These are phyloP conservation scores for Perkinsus olseni DNA, from an alignment of 169 alveolate genomes.

Conservation along the genomic window DNA sequence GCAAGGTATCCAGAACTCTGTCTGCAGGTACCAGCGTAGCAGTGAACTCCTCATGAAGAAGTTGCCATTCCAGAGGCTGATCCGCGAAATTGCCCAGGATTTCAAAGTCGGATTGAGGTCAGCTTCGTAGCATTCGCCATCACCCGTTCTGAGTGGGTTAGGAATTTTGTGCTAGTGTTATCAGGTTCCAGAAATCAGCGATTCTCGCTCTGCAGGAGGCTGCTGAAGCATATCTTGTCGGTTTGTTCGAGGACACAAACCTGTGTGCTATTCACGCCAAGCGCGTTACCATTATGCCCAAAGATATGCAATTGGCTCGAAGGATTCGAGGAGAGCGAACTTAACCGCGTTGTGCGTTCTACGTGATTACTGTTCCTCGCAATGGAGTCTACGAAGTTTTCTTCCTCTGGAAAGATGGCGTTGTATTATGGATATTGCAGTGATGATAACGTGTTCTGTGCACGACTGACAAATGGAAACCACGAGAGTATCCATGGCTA, in stretches of 20 bases:
- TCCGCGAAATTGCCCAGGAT: slow-evolving; percentile 90
- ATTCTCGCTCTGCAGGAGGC: slow-evolving; percentile 95
- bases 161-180: background rate
- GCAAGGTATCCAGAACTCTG: background rate
- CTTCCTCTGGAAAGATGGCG: too few relatives aligned
- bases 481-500: background rate
- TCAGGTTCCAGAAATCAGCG: slow-evolving; percentile 27
- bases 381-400: background rate
- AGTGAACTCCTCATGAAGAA: slow-evolving; percentile 86
- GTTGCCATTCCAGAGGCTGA: slow-evolving; percentile 92
- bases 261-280: slow-evolving; percentile 99
- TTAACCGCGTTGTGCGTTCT: slow-evolving; percentile 15
- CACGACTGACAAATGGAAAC: background rate
- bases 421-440: too few relatives aligned
- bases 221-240: slow-evolving; percentile 96
- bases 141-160: background rate
- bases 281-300: slow-evolving; percentile 99
- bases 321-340: slow-evolving; percentile 96
- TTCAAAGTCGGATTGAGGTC: slow-evolving; percentile 86
- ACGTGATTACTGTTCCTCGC: background rate
- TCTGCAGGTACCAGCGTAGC: slow-evolving; percentile 58
- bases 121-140: slow-evolving; percentile 53
- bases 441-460: background rate
- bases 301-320: slow-evolving; percentile 96
- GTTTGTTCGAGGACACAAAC: slow-evolving; percentile 98